Evolutionary conservation across 2,329 filamentous ascomycete genomes (phyloP).

Genomic region (Xylariaceae sp.): DNA sequence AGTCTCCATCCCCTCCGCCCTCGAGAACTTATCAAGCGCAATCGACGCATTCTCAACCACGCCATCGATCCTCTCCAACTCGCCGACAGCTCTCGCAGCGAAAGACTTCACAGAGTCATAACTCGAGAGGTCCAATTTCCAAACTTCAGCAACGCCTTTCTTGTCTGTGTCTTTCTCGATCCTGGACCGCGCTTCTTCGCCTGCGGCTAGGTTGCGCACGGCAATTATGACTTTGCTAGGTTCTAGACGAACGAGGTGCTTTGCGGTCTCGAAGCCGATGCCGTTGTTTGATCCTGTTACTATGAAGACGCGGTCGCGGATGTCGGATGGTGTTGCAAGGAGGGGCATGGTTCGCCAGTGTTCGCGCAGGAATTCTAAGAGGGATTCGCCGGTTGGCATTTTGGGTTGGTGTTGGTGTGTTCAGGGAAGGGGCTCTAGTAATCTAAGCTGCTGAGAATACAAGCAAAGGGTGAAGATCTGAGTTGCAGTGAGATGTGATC

Average conservation of each 20-base stretch:
- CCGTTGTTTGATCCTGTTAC: slow-evolving; percentile 34
- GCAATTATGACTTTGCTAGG: slow-evolving; percentile 32
- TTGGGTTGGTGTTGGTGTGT: not conserved
- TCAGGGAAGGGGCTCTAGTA: too few species aligned
- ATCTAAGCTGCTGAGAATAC: too few species aligned
- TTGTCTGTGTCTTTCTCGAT: slow-evolving; percentile 16
- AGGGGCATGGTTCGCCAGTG: not conserved
- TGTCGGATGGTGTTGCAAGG: not conserved
- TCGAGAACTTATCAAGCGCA: slow-evolving; percentile 24
- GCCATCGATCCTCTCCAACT: slow-evolving; percentile 35
- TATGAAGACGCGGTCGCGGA: slow-evolving; percentile 15
- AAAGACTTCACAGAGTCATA: slow-evolving; percentile 38
- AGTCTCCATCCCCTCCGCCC: slow-evolving; percentile 40
- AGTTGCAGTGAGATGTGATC: too few species aligned
- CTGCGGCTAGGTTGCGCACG: not conserved
- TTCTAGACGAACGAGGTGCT: slow-evolving; percentile 28
- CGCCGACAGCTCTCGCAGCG: slow-evolving; percentile 26
- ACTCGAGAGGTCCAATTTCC: slow-evolving; percentile 37
- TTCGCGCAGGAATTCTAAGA: not conserved
- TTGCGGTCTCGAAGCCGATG: slow-evolving; percentile 32
- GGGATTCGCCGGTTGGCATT: not conserved
- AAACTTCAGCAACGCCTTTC: slow-evolving; percentile 33
- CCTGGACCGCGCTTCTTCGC: not conserved
- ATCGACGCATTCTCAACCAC: slow-evolving; percentile 35
- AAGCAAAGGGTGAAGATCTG: too few species aligned